Conservation (phyloP, 106 monocot species). For the Apostasia shenzhenica region DNA sequence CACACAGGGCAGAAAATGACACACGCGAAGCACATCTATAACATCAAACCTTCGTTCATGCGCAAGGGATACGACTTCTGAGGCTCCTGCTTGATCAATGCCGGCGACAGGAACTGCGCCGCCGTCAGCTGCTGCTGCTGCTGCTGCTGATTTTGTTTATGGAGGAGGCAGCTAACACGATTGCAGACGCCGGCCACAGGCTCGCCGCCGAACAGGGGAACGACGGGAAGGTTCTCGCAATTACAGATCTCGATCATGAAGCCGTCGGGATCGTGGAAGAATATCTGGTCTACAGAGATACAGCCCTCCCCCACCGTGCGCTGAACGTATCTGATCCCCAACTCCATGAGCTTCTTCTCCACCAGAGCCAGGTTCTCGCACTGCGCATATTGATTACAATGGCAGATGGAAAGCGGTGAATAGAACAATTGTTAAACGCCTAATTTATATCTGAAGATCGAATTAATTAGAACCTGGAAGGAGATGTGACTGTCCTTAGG, state of each 20-base stretch:
- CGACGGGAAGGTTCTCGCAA: constrained; percentile 78
- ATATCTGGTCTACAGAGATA: constrained; percentile 67
- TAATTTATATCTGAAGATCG: no score
- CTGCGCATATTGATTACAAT: constrained; percentile 13
- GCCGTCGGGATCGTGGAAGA: constrained; percentile 95
- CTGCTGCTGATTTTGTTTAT: neutral
- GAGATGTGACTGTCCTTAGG: constrained; percentile 72
- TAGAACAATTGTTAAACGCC: no score
- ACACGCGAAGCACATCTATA: no score
- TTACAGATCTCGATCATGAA: constrained; percentile 99
- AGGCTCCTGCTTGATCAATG: neutral
- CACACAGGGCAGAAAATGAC: no score
- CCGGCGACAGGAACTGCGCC: constrained; percentile 7
- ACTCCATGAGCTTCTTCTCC: constrained; percentile 38
- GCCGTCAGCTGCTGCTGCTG: constrained; percentile 18
- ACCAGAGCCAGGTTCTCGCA: constrained; percentile 55
- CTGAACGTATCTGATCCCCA: constrained; percentile 46
- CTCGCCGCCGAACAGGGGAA: constrained; percentile 33
- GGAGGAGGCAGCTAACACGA: constrained; percentile 1
- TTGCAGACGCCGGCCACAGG: constrained; percentile 33
- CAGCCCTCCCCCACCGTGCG: constrained; percentile 66
- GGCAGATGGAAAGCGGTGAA: no score
- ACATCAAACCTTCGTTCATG: no score
- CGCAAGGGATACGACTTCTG: no score
- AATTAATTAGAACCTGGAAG: constrained; percentile 36